Percentiles rank a stretch among this genome's conserved stretches.
phyloP scores from a whole-genome alignment of 2,329 filamentous ascomycete species.

The Rugonectria rugulosa region DNA sequence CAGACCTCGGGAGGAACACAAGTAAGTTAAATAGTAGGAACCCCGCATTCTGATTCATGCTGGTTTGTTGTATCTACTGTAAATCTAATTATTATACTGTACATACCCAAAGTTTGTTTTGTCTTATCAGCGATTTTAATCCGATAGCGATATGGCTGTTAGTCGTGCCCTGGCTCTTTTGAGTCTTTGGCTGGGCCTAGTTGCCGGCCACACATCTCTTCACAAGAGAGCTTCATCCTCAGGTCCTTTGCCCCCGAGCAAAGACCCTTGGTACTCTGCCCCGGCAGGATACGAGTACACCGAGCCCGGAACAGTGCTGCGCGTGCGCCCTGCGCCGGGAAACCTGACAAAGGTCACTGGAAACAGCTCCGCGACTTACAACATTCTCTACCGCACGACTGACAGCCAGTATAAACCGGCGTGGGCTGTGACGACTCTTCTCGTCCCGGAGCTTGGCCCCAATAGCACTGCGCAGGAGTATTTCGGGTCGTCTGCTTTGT shows the following conservation, averaged over 20 bases:
- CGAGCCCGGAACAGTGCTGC: constrained; percentile 33
- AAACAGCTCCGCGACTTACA: constrained; percentile 32
- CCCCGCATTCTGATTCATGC: neutral
- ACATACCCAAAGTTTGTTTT: neutral
- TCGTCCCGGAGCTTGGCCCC: constrained; percentile 26
- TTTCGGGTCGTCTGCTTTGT: constrained; percentile 28
- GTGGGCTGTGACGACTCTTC: constrained; percentile 36
- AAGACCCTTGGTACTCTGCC: constrained; percentile 37
- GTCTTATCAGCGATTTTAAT: neutral
- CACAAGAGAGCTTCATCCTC: constrained; percentile 12
- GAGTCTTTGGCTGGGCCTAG: constrained; percentile 29
- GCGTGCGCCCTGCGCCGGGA: constrained; percentile 32
- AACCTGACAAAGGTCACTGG: constrained; percentile 29
- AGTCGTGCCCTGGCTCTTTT: constrained; percentile 19
- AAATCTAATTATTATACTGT: neutral
- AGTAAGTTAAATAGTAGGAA: neutral
- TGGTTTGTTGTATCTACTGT: neutral
- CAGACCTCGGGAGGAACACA: neutral
- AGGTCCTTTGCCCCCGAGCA: constrained; percentile 25
- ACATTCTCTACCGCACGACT: constrained; percentile 36
- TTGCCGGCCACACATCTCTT: neutral
- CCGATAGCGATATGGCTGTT: constrained; percentile 20
- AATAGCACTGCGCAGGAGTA: constrained; percentile 19
- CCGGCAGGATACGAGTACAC: constrained; percentile 28
- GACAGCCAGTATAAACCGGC: constrained; percentile 34